phyloP scores from a whole-genome alignment of 2,329 filamentous ascomycete genomes.

The Colletotrichum brevisporum region DNA sequence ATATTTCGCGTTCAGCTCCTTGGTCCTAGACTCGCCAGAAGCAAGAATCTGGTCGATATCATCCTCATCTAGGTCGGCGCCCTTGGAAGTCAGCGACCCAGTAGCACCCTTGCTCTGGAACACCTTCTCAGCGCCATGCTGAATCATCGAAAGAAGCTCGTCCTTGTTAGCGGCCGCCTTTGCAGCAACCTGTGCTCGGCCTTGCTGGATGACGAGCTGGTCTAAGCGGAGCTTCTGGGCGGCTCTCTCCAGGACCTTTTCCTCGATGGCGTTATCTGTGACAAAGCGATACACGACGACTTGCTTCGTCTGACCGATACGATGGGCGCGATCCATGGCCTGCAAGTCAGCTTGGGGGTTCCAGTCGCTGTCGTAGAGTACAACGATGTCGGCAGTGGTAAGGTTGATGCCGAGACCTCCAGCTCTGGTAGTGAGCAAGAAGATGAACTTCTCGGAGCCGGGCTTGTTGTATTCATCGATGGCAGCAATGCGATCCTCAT shows the following conservation, averaged over 20 bases:
- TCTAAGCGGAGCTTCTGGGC: constrained; percentile 97
- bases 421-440: constrained; percentile 93
- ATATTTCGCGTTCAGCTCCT: constrained; percentile 91
- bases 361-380: constrained; percentile 98
- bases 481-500: constrained; percentile 96
- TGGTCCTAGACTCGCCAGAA: constrained; percentile 89
- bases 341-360: constrained; percentile 98
- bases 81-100: constrained; percentile 71
- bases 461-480: constrained; percentile 99
- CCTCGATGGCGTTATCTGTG: constrained; percentile 97
- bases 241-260: constrained; percentile 96
- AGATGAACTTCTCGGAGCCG: constrained; percentile 95
- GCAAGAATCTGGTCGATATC: constrained; percentile 92
- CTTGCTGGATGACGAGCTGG: constrained; percentile 98
- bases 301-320: constrained; percentile 98
- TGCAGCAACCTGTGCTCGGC: constrained; percentile 88
- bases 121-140: constrained; percentile 96
- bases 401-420: constrained; percentile 98
- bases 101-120: constrained; percentile 82
- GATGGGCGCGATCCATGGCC: constrained; percentile 98
- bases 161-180: constrained; percentile 97
- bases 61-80: constrained; percentile 80
- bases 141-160: constrained; percentile 97
- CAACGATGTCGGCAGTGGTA: constrained; percentile 93
- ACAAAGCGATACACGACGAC: constrained; percentile 97